These are phyloP conservation scores for Daedalea quercina DNA, from an alignment of 768 basidiomycete genomes.

Conservation along the genomic window DNA sequence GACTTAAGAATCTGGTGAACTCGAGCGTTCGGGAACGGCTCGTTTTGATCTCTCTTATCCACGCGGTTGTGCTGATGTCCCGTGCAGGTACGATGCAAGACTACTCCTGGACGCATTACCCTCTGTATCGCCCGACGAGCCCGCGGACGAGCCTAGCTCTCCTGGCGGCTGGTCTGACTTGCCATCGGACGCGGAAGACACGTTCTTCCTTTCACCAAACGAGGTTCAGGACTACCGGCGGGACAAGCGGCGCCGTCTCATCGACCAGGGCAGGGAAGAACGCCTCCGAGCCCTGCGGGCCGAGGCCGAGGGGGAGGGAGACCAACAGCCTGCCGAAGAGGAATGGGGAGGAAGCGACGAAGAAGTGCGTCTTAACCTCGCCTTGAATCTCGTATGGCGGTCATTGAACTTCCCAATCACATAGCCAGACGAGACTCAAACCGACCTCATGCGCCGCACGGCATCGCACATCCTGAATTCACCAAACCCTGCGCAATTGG, in stretches of 20 bases:
- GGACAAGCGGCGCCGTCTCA: conserved; percentile 57
- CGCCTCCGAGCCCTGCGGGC: conserved; percentile 52
- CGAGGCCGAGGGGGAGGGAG: conserved; percentile 32
- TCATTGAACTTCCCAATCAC: background rate
- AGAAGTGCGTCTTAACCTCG: conserved; percentile 38
- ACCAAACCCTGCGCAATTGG: conserved; percentile 74
- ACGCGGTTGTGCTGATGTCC: background rate
- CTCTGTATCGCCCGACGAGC: conserved; percentile 8
- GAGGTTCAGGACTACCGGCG: conserved; percentile 63
- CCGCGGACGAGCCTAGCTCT: conserved; percentile 2
- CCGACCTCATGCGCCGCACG: conserved; percentile 68
- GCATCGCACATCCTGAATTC: conserved; percentile 62
- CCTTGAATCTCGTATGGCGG: background rate
- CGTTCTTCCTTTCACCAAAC: conserved; percentile 65
- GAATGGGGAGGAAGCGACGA: conserved; percentile 67
- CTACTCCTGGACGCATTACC: conserved; percentile 58
- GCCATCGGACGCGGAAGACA: conserved; percentile 81
- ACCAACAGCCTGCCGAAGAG: conserved; percentile 18
- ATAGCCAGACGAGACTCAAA: conserved; percentile 55
- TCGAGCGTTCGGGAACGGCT: background rate
- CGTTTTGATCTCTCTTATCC: conserved; percentile 5
- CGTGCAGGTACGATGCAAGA: conserved; percentile 72
- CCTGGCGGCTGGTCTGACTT: conserved; percentile 77
- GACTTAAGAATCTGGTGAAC: background rate
- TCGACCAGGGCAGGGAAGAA: conserved; percentile 56